Percentiles rank a stretch among this genome's conserved stretches.
Conservation (phyloP, 805 yeast species). For the Tetrapisispora arboricola region DNA sequence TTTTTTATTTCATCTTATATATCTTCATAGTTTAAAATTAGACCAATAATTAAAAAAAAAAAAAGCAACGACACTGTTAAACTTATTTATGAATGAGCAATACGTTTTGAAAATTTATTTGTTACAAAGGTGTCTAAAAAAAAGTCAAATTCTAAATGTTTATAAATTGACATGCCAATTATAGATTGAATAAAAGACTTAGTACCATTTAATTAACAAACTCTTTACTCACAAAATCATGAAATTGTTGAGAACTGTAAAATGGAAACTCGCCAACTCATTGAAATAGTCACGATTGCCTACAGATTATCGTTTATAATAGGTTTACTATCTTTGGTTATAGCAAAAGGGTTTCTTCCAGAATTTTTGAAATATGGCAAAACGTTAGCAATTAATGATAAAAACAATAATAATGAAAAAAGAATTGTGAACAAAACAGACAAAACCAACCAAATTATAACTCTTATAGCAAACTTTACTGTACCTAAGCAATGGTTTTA, state of each 20-base stretch:
- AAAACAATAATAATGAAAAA: slow-evolving; percentile 1
- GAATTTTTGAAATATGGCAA: slow-evolving; percentile 39
- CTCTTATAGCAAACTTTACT: slow-evolving; percentile 24
- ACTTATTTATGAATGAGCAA: no score
- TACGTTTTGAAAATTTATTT: no score
- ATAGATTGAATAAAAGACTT: no score
- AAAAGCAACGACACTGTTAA: background rate
- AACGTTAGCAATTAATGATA: slow-evolving; percentile 21
- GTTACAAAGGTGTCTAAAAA: no score
- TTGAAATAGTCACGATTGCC: background rate
- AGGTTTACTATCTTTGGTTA: slow-evolving; percentile 21
- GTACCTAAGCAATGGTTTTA: slow-evolving; percentile 56
- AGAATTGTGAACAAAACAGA: slow-evolving; percentile 1
- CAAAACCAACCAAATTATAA: slow-evolving; percentile 6
- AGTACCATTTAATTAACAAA: no score
- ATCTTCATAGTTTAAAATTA: slow-evolving; percentile 5
- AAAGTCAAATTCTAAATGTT: no score
- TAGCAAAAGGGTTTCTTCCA: slow-evolving; percentile 28
- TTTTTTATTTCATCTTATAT: slow-evolving; percentile 3
- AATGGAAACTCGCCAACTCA: background rate
- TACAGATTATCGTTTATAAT: slow-evolving; percentile 7
- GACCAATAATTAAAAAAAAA: slow-evolving; percentile 1
- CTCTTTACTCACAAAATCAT: no score
- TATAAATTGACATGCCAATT: no score
- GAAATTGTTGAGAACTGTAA: no score